Evolutionary conservation across 2,329 filamentous ascomycete species (phyloP).

Genomic region (Trichoderma koningii): DNA sequence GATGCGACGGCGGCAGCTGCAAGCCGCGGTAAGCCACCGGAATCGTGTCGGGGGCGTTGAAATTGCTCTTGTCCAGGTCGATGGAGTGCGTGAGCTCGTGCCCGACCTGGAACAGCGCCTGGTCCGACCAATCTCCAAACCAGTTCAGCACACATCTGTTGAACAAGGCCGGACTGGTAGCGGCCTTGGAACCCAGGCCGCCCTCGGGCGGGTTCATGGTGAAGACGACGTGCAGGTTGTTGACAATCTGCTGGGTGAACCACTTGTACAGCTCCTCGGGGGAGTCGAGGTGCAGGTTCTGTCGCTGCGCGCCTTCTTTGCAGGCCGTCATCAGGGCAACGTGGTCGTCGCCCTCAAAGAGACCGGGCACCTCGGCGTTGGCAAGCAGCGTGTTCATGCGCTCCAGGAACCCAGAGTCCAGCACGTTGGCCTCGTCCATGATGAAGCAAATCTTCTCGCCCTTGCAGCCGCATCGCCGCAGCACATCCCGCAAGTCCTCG

Average conservation of each 20-base stretch:
- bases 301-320: conserved; percentile 95
- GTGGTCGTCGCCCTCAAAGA: conserved; percentile 99
- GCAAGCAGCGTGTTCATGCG: conserved; percentile 98
- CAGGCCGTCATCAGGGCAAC: conserved; percentile 98
- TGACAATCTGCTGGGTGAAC: conserved; percentile 99
- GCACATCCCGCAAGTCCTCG: conserved; percentile 90
- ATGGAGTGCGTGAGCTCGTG: conserved; percentile 95
- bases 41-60: conserved; percentile 83
- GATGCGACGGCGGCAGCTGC: conserved; percentile 80
- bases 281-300: conserved; percentile 92
- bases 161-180: conserved; percentile 96
- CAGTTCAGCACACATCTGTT: conserved; percentile 99
- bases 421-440: conserved; percentile 98
- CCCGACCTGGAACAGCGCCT: conserved; percentile 96
- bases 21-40: conserved; percentile 90
- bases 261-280: conserved; percentile 99
- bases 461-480: conserved; percentile 92
- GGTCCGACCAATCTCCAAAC: conserved; percentile 99
- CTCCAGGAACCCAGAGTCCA: conserved; percentile 97
- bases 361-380: conserved; percentile 97
- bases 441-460: conserved; percentile 99
- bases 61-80: conserved; percentile 87
- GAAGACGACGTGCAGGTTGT: conserved; percentile 98
- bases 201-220: conserved; percentile 99
- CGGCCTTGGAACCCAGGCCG: conserved; percentile 91